A percentile compares a stretch with the other conserved stretches of the same genome.
Conservation (phyloP, 768 basidiomycete genomes). For the Lyophyllum decastes region DNA sequence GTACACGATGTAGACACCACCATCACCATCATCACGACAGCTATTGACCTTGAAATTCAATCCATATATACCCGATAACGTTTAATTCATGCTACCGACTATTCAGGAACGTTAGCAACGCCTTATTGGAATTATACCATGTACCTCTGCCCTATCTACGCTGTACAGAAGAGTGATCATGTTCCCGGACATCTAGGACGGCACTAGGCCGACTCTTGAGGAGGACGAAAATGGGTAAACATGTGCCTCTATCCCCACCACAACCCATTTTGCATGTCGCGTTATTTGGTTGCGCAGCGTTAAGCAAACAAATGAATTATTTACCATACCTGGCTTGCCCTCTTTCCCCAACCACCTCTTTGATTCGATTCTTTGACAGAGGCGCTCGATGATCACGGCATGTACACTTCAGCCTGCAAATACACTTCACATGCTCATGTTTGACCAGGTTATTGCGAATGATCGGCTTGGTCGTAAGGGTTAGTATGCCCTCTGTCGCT, state of each 20-base stretch:
- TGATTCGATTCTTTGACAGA: neutral
- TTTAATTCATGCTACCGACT: neutral
- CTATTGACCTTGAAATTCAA: neutral
- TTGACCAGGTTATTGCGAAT: constrained; percentile 83
- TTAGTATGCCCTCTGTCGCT: constrained; percentile 25
- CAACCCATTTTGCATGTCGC: neutral
- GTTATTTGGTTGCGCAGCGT: constrained; percentile 4
- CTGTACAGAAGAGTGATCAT: neutral
- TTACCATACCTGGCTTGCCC: neutral
- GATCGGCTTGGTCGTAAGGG: constrained; percentile 95
- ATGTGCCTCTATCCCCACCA: too few species aligned
- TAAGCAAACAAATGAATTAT: constrained; percentile 1
- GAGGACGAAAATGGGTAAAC: too few species aligned
- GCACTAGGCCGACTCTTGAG: too few species aligned
- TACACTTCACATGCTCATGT: neutral
- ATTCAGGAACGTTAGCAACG: neutral
- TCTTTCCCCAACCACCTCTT: neutral
- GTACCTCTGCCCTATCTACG: neutral
- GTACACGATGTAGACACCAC: neutral
- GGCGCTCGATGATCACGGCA: constrained; percentile 36
- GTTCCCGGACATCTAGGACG: neutral
- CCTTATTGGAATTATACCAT: neutral
- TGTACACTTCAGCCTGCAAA: constrained; percentile 28
- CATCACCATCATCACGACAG: constrained; percentile 10
- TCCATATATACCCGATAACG: neutral